A percentile compares a stretch with the other conserved stretches of the same genome.
Conservation (phyloP, 345 rosid genomes). For the Lepidium sativum region DNA sequence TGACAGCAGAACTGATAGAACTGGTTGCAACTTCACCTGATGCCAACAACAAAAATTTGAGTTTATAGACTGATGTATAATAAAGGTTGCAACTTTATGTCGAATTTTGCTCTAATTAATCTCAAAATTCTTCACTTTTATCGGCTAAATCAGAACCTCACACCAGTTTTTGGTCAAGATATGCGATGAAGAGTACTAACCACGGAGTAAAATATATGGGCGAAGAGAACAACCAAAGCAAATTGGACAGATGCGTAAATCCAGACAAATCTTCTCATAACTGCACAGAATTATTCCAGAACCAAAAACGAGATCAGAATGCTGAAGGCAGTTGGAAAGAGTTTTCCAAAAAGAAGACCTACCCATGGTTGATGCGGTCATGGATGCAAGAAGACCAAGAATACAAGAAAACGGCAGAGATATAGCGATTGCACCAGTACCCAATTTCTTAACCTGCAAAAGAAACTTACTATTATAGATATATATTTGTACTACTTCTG, state of each 20-base stretch:
- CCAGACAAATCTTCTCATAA: slow-evolving; percentile 80
- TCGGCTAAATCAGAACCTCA: background rate
- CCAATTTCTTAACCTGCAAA: slow-evolving; percentile 67
- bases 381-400: slow-evolving; percentile 72
- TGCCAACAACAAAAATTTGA: background rate
- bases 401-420: slow-evolving; percentile 91
- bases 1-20: slow-evolving; percentile 66
- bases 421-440: slow-evolving; percentile 75
- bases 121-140: background rate
- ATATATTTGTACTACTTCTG: background rate
- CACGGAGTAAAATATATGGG: slow-evolving; percentile 74
- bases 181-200: slow-evolving; percentile 35
- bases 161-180: background rate
- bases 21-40: slow-evolving; percentile 61
- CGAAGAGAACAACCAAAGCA: slow-evolving; percentile 73
- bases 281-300: slow-evolving; percentile 32
- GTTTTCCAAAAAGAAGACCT: slow-evolving; percentile 4
- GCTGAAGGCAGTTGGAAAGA: background rate
- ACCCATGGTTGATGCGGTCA: slow-evolving; percentile 96
- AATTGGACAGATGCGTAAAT: slow-evolving; percentile 75
- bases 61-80: background rate
- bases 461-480: slow-evolving; percentile 1
- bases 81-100: background rate
- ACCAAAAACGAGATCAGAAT: background rate
- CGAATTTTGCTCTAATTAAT: background rate